Percentiles rank a stretch among this genome's conserved stretches.
Evolutionary conservation across 306 rosid species (phyloP).

Genomic region (Fragaria iinumae): DNA sequence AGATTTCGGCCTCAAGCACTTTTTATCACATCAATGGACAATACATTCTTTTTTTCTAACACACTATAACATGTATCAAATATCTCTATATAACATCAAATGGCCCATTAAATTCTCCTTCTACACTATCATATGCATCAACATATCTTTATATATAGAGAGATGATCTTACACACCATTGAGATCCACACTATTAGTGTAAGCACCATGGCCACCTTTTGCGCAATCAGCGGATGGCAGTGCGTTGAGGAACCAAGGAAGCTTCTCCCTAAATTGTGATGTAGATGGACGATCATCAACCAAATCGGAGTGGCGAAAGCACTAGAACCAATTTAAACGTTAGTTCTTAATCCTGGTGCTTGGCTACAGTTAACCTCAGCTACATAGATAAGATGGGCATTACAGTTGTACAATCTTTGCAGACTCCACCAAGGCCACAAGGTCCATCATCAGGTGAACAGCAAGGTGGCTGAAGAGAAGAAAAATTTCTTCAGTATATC

Average conservation of each 20-base stretch:
- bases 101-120: not conserved
- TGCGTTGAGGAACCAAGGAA: constrained; percentile 98
- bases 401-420: constrained; percentile 96
- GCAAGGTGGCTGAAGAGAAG: constrained; percentile 77
- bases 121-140: not conserved
- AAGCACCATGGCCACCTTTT: constrained; percentile 99
- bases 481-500: constrained; percentile 29
- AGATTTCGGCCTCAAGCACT: not conserved
- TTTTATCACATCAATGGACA: not conserved
- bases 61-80: not conserved
- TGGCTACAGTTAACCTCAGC: constrained; percentile 4
- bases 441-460: constrained; percentile 81
- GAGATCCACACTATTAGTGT: constrained; percentile 90
- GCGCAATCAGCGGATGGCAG: constrained; percentile 99
- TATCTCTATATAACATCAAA: not conserved
- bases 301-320: constrained; percentile 94
- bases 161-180: constrained; percentile 51
- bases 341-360: constrained; percentile 28
- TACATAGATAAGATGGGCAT: constrained; percentile 31
- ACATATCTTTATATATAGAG: not conserved
- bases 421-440: constrained; percentile 83
- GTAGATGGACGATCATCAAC: constrained; percentile 88
- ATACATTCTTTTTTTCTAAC: not conserved
- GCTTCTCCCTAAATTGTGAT: constrained; percentile 84
- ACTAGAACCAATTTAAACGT: constrained; percentile 54